A percentile compares a stretch with the other conserved stretches of the same genome.
These are phyloP conservation scores for Monascus purpureus DNA, from an alignment of 495 filamentous ascomycete genomes.

Conservation along the genomic window DNA sequence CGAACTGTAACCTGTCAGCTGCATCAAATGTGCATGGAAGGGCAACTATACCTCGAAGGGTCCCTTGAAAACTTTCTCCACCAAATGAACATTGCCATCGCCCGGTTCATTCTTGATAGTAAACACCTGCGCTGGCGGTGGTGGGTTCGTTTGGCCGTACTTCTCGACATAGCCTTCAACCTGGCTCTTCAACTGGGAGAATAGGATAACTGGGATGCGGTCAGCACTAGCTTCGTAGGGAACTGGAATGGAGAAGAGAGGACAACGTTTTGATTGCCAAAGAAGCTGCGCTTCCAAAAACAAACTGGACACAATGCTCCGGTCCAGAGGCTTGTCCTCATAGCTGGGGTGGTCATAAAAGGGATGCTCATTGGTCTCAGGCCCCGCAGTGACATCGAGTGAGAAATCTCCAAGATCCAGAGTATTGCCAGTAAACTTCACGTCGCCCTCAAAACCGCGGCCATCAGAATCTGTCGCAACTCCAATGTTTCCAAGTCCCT, in stretches of 20 bases:
- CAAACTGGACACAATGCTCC: slow-evolving; percentile 59
- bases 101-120: slow-evolving; percentile 57
- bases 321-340: slow-evolving; percentile 59
- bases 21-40: not conserved
- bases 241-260: not conserved
- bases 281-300: slow-evolving; percentile 51
- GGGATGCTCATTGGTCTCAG: slow-evolving; percentile 47
- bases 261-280: slow-evolving; percentile 71
- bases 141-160: slow-evolving; percentile 55
- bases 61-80: slow-evolving; percentile 89
- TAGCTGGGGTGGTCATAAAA: slow-evolving; percentile 47
- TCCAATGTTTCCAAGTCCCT: slow-evolving; percentile 57
- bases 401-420: slow-evolving; percentile 71
- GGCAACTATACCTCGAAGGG: slow-evolving; percentile 49
- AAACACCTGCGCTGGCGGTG: slow-evolving; percentile 78
- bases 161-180: slow-evolving; percentile 54
- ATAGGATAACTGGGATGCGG: slow-evolving; percentile 40
- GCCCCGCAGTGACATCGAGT: slow-evolving; percentile 59
- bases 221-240: not conserved
- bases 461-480: slow-evolving; percentile 37
- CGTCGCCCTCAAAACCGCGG: slow-evolving; percentile 53
- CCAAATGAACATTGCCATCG: slow-evolving; percentile 68
- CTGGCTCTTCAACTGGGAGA: slow-evolving; percentile 60
- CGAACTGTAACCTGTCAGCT: slow-evolving; percentile 43
- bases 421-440: slow-evolving; percentile 63